These are phyloP conservation scores for Mortierella polycephala DNA, from an alignment of 371 early-diverging fungal genomes.

Conservation along the genomic window DNA sequence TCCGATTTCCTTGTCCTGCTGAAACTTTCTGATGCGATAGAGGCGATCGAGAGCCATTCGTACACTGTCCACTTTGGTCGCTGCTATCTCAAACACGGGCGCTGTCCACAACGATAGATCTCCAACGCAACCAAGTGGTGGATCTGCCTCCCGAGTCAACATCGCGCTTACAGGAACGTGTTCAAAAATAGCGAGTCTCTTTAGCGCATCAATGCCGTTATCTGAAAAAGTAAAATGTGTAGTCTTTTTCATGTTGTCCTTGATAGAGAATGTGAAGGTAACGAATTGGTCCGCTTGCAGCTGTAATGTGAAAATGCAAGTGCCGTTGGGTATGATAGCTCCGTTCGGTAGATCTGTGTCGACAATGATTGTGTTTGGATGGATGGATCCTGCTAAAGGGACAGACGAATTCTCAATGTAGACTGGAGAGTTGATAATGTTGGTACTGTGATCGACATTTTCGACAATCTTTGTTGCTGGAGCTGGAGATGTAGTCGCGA, in stretches of 20 bases:
- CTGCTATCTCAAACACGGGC: slow-evolving; percentile 31
- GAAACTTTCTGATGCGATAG: slow-evolving; percentile 13
- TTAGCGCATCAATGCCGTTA: neutral
- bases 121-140: neutral
- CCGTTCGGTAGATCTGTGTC: slow-evolving; percentile 16
- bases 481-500: neutral
- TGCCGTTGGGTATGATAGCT: slow-evolving; percentile 9
- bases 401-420: slow-evolving; percentile 28
- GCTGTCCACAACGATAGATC: slow-evolving; percentile 36
- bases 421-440: slow-evolving; percentile 5
- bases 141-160: neutral
- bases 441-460: neutral
- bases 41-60: slow-evolving; percentile 20
- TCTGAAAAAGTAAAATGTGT: neutral
- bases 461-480: too few relatives aligned
- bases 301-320: slow-evolving; percentile 44
- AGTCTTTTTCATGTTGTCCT: slow-evolving; percentile 50
- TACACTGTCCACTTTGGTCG: slow-evolving; percentile 21
- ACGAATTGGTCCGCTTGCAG: slow-evolving; percentile 35
- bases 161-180: slow-evolving; percentile 14
- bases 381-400: slow-evolving; percentile 1
- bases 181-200: slow-evolving; percentile 25
- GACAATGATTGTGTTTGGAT: slow-evolving; percentile 17
- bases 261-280: slow-evolving; percentile 50
- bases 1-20: neutral